Evolutionary conservation across 2,329 filamentous ascomycete genomes (phyloP).

Genomic region (Lachnellula occidentalis): DNA sequence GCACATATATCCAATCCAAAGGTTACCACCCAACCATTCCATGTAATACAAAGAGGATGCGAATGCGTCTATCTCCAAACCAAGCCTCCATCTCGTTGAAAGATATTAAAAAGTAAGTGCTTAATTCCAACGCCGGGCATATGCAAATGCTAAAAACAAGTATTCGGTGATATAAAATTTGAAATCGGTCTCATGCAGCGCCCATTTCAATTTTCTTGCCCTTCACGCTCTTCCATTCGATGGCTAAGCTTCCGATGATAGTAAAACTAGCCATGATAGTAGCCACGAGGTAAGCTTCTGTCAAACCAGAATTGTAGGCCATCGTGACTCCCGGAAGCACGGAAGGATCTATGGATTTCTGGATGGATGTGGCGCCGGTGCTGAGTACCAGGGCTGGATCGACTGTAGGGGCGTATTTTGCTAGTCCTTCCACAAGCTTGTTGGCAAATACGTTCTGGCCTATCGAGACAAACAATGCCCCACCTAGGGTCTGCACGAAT

Average conservation of each 20-base stretch:
- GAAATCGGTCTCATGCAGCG: conserved; percentile 15
- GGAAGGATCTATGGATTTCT: conserved; percentile 43
- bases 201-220: conserved; percentile 31
- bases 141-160: not conserved
- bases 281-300: conserved; percentile 49
- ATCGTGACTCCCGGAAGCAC: conserved; percentile 48
- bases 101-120: not conserved
- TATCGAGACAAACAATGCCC: conserved; percentile 50
- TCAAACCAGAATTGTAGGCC: conserved; percentile 54
- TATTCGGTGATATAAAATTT: not conserved
- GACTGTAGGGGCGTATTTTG: conserved; percentile 26
- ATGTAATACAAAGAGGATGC: not conserved
- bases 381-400: conserved; percentile 31
- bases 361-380: conserved; percentile 44
- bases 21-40: too few species aligned
- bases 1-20: not conserved
- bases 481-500: conserved; percentile 52
- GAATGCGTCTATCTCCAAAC: not conserved
- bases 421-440: conserved; percentile 18
- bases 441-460: conserved; percentile 41
- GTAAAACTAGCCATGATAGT: conserved; percentile 42
- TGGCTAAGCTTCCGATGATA: conserved; percentile 38
- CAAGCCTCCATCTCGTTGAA: not conserved
- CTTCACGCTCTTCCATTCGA: conserved; percentile 52
- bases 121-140: not conserved